Evolutionary conservation across 352 stramenopile genomes (phyloP).

Genomic region (Globisporangium echinulatum): DNA sequence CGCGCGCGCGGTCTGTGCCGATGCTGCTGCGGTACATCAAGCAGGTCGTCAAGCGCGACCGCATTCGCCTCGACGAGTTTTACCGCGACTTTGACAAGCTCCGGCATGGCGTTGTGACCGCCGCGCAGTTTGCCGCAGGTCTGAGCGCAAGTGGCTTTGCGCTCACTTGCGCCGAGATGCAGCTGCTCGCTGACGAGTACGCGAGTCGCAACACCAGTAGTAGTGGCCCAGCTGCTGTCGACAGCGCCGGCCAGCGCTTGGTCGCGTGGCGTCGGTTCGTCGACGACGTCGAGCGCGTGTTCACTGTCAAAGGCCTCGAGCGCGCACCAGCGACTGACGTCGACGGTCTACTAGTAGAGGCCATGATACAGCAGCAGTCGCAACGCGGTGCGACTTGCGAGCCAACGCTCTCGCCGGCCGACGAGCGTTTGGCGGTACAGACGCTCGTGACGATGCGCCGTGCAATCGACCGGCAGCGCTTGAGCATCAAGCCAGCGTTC

Average conservation of each 20-base stretch:
- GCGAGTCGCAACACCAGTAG: constrained; percentile 22
- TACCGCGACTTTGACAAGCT: constrained; percentile 84
- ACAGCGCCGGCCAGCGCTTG: constrained; percentile 51
- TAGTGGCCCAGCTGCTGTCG: constrained; percentile 4
- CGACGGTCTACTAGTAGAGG: not conserved
- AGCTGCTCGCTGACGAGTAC: constrained; percentile 49
- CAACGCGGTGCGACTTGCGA: constrained; percentile 29
- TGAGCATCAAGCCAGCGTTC: constrained; percentile 76
- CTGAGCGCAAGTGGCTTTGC: constrained; percentile 50
- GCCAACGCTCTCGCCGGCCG: constrained; percentile 36
- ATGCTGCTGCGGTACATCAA: constrained; percentile 82
- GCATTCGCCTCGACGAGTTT: constrained; percentile 76
- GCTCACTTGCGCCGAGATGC: constrained; percentile 51
- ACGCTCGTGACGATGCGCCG: constrained; percentile 43
- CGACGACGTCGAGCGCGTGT: constrained; percentile 75
- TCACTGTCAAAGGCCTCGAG: constrained; percentile 73
- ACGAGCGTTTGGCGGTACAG: constrained; percentile 49
- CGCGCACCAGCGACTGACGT: constrained; percentile 54
- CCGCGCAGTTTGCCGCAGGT: constrained; percentile 54
- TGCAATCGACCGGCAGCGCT: constrained; percentile 53
- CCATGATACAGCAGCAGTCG: not conserved
- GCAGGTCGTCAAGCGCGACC: constrained; percentile 71
- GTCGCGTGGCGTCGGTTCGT: constrained; percentile 76
- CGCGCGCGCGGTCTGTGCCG: constrained; percentile 28
- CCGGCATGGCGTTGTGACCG: constrained; percentile 69